These are phyloP conservation scores for Solanum megistacrolobum DNA, from an alignment of 257 asterid genomes.

Conservation along the genomic window DNA sequence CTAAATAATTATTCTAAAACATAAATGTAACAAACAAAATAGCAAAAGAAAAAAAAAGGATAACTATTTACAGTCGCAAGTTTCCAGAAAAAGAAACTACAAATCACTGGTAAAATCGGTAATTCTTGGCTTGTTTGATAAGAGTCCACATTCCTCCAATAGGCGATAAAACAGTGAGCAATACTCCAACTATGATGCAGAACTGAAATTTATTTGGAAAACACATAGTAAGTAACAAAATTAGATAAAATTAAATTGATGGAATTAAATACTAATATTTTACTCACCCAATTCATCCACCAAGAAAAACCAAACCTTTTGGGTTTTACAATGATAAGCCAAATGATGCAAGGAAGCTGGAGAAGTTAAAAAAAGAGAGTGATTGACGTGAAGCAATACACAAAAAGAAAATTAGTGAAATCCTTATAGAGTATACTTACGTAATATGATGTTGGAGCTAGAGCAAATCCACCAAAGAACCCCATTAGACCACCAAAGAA, in stretches of 20 bases:
- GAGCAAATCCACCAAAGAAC: conserved; percentile 83
- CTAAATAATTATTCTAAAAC: not conserved
- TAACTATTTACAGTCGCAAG: not conserved
- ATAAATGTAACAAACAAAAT: not conserved
- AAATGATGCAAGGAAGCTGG: conserved; percentile 29
- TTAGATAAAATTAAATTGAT: not conserved
- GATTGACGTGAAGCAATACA: not conserved
- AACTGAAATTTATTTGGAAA: conserved; percentile 12
- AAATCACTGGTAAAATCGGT: conserved; percentile 38
- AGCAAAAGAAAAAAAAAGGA: not conserved
- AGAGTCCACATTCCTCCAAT: conserved; percentile 64
- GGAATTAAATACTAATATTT: not conserved
- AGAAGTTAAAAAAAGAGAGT: not conserved
- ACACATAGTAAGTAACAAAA: not conserved
- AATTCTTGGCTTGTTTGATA: conserved; percentile 32
- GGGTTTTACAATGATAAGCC: conserved; percentile 24
- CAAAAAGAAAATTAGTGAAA: too few species aligned
- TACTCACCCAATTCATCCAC: conserved; percentile 21
- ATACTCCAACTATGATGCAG: conserved; percentile 35
- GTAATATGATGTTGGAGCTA: conserved; percentile 68
- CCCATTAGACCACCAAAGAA: conserved; percentile 83
- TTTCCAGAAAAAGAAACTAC: not conserved
- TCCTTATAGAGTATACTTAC: conserved; percentile 27
- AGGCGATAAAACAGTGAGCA: conserved; percentile 43
- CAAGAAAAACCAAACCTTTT: conserved; percentile 19